phyloP scores from a whole-genome alignment of 169 alveolate species.

The Neospora caninum region DNA sequence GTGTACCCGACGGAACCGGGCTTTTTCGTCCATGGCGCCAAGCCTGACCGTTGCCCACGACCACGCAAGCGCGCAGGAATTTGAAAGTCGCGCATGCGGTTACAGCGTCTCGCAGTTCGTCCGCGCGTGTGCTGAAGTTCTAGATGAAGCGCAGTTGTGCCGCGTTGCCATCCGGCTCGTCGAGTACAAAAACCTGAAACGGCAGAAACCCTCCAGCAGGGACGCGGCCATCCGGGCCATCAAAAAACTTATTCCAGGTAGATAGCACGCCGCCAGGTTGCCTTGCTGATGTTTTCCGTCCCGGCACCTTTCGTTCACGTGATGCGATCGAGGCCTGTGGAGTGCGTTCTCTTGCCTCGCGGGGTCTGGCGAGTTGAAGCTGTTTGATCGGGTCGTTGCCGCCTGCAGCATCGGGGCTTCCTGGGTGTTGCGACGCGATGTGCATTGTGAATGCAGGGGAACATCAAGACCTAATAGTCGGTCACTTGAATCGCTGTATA shows the following conservation, averaged over 20 bases:
- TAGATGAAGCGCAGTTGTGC: conserved; percentile 41
- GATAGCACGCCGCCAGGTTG: not conserved
- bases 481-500: conserved; percentile 19
- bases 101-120: conserved; percentile 58
- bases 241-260: conserved; percentile 56
- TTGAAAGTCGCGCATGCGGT: conserved; percentile 28
- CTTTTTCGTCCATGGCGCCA: not conserved
- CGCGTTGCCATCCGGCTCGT: conserved; percentile 58
- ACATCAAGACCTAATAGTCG: not conserved
- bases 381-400: not conserved
- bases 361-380: not conserved
- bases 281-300: too few species aligned
- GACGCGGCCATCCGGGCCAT: conserved; percentile 54
- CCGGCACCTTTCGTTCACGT: not conserved
- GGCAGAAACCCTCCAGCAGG: conserved; percentile 27
- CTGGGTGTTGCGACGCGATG: not conserved
- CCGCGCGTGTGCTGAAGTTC: conserved; percentile 49
- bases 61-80: not conserved
- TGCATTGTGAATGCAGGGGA: not conserved
- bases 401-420: not conserved
- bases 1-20: not conserved
- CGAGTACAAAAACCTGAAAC: conserved; percentile 49
- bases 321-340: not conserved
- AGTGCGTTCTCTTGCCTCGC: not conserved
- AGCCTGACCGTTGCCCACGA: not conserved